Evolutionary conservation across 2,329 filamentous ascomycete species (phyloP), one percentile per base, ranked within the genome.

Genomic region (Botrytis aclada): DNA sequence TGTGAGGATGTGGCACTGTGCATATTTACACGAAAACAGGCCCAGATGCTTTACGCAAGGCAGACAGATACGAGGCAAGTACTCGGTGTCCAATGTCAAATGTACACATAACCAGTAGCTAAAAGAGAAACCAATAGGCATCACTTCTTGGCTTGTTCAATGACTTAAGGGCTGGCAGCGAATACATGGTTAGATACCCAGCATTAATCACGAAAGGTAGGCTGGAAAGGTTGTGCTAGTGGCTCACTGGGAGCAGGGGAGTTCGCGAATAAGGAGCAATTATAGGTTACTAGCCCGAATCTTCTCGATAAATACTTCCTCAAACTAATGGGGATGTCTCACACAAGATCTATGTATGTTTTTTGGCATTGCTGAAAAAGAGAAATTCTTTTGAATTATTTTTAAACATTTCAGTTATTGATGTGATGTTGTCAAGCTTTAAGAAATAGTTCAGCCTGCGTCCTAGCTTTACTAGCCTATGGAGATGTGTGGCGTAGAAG

Each of bases 401-500:
- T 39, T n/a, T 54, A 16, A 18, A 67, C 16, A 41, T 67, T 29
- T 41, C 25, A 29, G 29, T 39, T 22, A 32, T 66, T 12, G 9
- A 5, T 22, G 9, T 6, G 14, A 66, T 29, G 16, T 51, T 37
- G 22, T 9, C 8, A 66, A 34, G n/a, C 1, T 54, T 66, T 20
- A 22, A 43, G 25, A 32, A 7, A 39, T 12, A n/a, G 22, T 18
- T n/a, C 20, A 12, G 43, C 22, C 32, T 37, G 20, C 47, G 22
- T 22, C 16, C 65, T 32, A 22, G 34, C 61, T 39, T 25, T 5
- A 6, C 32, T 43, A 63, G 37, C 37, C 32, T 32, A 45, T 32
- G 43, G 62, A 41, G 20, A 56, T 41, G 18, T 56, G 69, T 70
- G 69, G 69, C 58, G 29, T 25, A 64, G 41, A 61, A 56, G 25